These are phyloP conservation scores for Arabidopsis arenosa DNA, from an alignment of 345 rosid genomes.

Conservation along the genomic window DNA sequence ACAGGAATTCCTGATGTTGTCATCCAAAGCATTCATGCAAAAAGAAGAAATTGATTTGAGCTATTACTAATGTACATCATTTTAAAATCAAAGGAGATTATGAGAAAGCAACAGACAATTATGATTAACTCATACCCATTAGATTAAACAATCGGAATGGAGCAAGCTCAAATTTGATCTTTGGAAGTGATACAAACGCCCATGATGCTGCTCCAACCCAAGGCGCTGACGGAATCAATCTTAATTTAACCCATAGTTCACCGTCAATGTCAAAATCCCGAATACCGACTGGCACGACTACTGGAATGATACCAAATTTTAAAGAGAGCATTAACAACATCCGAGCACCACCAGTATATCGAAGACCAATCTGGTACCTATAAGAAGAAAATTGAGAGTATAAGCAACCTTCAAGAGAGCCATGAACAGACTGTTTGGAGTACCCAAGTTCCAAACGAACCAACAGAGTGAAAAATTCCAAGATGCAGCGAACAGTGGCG, in stretches of 20 bases:
- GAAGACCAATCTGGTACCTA: conserved; percentile 97
- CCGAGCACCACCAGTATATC: conserved; percentile 97
- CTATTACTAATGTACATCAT: conserved; percentile 24
- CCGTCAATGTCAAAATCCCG: conserved; percentile 97
- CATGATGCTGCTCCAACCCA: conserved; percentile 95
- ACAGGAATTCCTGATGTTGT: conserved; percentile 88
- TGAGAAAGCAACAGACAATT: conserved; percentile 20
- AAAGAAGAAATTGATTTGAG: conserved; percentile 40
- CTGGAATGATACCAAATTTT: conserved; percentile 84
- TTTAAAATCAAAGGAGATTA: background rate
- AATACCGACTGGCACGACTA: conserved; percentile 88
- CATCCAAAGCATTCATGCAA: conserved; percentile 55
- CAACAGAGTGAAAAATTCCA: conserved; percentile 17
- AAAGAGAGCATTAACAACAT: conserved; percentile 86
- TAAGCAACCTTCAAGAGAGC: conserved; percentile 30
- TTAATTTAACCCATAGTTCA: conserved; percentile 98
- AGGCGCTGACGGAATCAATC: conserved; percentile 88
- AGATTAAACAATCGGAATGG: conserved; percentile 93
- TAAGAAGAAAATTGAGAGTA: conserved; percentile 30
- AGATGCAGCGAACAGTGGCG: background rate
- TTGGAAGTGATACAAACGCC: conserved; percentile 99
- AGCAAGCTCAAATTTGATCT: conserved; percentile 90
- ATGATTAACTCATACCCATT: conserved; percentile 70
- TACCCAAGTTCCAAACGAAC: conserved; percentile 12
- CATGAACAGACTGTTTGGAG: conserved; percentile 5